These are phyloP conservation scores for Comarum palustre DNA, from an alignment of 306 rosid genomes.

Conservation along the genomic window DNA sequence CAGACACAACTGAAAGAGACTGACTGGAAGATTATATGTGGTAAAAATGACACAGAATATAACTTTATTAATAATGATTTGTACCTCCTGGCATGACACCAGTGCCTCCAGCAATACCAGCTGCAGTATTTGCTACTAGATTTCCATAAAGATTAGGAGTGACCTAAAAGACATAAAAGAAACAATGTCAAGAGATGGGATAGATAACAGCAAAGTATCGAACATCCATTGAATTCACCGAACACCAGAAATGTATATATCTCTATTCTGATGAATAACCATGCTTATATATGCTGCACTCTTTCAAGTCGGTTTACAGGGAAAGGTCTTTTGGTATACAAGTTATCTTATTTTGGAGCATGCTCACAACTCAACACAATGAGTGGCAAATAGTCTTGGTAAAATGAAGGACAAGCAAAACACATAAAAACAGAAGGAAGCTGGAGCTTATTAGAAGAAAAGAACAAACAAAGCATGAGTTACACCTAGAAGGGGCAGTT, in stretches of 20 bases:
- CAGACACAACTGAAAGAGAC: conserved; percentile 5
- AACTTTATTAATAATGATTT: not conserved
- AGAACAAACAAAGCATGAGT: not conserved
- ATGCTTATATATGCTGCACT: not conserved
- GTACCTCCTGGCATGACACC: conserved; percentile 99
- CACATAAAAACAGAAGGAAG: not conserved
- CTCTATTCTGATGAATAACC: not conserved
- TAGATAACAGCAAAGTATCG: not conserved
- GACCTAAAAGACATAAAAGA: conserved; percentile 54
- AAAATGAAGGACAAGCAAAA: conserved; percentile 6
- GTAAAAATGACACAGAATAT: not conserved
- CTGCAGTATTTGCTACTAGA: conserved; percentile 92
- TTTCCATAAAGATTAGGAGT: conserved; percentile 97
- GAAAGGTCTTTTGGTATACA: not conserved
- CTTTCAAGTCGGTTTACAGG: not conserved
- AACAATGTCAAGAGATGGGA: conserved; percentile 5
- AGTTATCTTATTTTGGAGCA: not conserved
- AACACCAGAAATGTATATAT: not conserved
- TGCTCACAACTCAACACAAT: not conserved
- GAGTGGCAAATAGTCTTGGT: not conserved
- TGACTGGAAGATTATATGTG: too few relatives aligned
- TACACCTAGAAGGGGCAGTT: not conserved
- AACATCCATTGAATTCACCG: not conserved
- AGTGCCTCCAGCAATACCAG: conserved; percentile 98
- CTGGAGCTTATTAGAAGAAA: not conserved